Evolutionary conservation across 2,329 filamentous ascomycete genomes (phyloP), one percentile per base, ranked within the genome.

Genomic region (Cladobotryum protrusum): DNA sequence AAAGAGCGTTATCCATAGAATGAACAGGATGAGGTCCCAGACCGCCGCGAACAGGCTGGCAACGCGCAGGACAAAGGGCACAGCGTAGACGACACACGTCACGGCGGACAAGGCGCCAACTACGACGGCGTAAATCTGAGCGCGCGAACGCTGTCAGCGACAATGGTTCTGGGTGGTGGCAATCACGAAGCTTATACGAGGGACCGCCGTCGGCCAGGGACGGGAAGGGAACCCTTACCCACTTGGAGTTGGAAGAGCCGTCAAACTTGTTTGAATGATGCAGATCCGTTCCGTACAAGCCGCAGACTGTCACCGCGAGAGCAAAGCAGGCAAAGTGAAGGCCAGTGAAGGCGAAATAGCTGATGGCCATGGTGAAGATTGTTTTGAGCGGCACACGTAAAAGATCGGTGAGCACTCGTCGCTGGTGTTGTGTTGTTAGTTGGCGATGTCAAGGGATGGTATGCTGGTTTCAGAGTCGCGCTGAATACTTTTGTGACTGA

Each of bases 1-100:
- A 65, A 95, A 95, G 5, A 93, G 75, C 2, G 83, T 80, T 52
- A 89, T 81, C 85, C 88, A 95, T 29, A 95, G 77, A 55, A 93
- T 73, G 59, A 86, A 87, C 15, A 95, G 68, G 13, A 92, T 63
- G 35, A 76, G 69, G 66, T 90, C 86, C 83, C 87, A 89, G 45
- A 74, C 69, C 62, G 87, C 86, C 47, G 81, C 69, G 42, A 73
- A 56, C 20, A 69, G 34, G 42, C 66, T 62, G 18, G 72, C 72
- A 54, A 77, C 69, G 53, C 75, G 74, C 42, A 79, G 62, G 48
- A 86, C 67, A 56, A 82, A 77, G 5, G 86, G 81, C 8, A 89
- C 63, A 48, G 83, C 72, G 68, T 87, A 89, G 41, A 88, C 62
- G 7, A 85, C 52, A 6, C 81, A 75, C 0, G 85, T 87, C 40